Base-by-base conservation (phyloP, 768 basidiomycete species). In the Leccinum fibrillosum region DNA sequence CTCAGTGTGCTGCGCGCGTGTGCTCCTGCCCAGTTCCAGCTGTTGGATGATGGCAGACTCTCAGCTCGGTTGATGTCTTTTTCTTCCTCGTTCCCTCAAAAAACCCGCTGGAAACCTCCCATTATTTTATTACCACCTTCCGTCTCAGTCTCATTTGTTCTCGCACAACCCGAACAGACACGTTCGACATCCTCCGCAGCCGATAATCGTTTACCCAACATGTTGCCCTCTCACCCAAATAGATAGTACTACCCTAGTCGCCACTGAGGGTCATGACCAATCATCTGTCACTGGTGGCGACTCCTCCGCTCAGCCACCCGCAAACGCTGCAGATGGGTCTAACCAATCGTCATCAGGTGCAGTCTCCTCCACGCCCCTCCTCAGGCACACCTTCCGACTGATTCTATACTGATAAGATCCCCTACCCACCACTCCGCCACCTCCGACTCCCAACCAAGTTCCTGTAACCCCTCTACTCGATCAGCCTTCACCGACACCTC, bases 121-220 rank as follows among this genome's bases (percentile, higher is more conserved):
- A 59, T 71, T 26, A 12, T 26, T 13, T 10, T 26, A 49, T 52
- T 70, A 28, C 64, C 64, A 39, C 66, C 69, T 8, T 54, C 64
- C 17, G 59, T 80, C 19, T 78, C 79, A 3, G 64, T 77, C 30
- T 42, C 42, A 19, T 42, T 42, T 42, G 75, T 80, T 2, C 66
- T 77, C 59, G 81, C 78, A 25, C 74, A 77, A 68, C 76, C 80
- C 2, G 73, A 80, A 59, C 80, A 75, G 57, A 75, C 75, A 57
- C 68, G 72, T 6, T 70, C 73, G 3, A 62, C 74, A 19, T 66
- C 70, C 19, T 73, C 76, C 21, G 79, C 77, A 25, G 67, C 68
- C 21, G 70, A 73, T 39, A 72, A 66, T 51, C 61, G 79, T 52
- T 61, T 80, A 44, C 79, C 77, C 39, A 47, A 49, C 44, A 66